A percentile compares a stretch with the other conserved stretches of the same genome.
Evolutionary conservation across 371 early-diverging fungal species (phyloP).

Genomic region (Rhizopus arrhizus): DNA sequence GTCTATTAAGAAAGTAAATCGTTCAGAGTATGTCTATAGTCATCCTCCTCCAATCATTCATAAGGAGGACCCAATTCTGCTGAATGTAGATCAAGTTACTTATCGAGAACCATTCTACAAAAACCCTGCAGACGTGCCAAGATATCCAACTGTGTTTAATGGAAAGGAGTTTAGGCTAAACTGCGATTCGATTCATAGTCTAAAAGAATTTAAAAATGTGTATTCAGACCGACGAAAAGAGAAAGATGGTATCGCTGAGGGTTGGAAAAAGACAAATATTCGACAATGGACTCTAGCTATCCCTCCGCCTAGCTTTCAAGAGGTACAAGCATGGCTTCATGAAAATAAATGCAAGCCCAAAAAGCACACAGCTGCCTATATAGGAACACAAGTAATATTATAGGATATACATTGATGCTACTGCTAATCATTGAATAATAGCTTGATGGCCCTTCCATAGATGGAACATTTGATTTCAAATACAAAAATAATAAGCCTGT

Average conservation of each 20-base stretch:
- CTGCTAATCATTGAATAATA: slow-evolving; percentile 15
- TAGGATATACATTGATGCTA: neutral
- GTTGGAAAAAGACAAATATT: slow-evolving; percentile 15
- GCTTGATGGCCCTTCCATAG: slow-evolving; percentile 61
- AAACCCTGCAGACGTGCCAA: slow-evolving; percentile 59
- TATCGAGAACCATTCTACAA: slow-evolving; percentile 70
- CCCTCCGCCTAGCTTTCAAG: slow-evolving; percentile 33
- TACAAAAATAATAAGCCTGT: slow-evolving; percentile 51
- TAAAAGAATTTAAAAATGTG: slow-evolving; percentile 25
- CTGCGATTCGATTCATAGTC: slow-evolving; percentile 25
- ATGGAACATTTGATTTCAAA: slow-evolving; percentile 61
- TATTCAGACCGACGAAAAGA: neutral
- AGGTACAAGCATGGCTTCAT: slow-evolving; percentile 31
- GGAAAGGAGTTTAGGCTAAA: slow-evolving; percentile 56
- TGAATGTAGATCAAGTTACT: slow-evolving; percentile 16
- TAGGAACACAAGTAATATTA: slow-evolving; percentile 17
- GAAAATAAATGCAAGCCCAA: neutral
- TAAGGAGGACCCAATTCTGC: neutral
- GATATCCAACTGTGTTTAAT: slow-evolving; percentile 49
- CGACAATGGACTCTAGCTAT: slow-evolving; percentile 35
- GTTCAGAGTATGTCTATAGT: slow-evolving; percentile 22
- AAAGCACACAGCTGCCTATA: slow-evolving; percentile 1
- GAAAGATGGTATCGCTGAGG: neutral
- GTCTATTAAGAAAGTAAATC: neutral
- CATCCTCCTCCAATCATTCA: slow-evolving; percentile 28